Conservation (phyloP, 108 stramenopile species). For the Thalassiosira profunda region DNA sequence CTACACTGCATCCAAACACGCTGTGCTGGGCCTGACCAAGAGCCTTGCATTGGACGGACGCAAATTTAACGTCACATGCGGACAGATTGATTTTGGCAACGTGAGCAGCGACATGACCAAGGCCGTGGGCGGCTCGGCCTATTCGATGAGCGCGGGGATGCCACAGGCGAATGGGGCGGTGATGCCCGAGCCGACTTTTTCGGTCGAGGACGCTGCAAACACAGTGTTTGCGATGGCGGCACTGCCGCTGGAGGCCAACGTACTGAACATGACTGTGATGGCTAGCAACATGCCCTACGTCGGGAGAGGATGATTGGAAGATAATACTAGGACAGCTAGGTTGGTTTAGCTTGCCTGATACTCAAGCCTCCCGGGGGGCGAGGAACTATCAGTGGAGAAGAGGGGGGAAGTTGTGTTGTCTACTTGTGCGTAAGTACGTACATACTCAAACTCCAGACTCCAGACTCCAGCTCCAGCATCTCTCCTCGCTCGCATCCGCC, state of each 20-base stretch:
- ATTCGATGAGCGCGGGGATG: conserved; percentile 52
- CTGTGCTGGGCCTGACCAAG: conserved; percentile 72
- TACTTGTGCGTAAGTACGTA: too few species aligned
- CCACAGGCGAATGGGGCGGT: conserved; percentile 68
- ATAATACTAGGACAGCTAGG: too few species aligned
- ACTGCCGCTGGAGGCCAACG: conserved; percentile 70
- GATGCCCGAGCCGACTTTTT: conserved; percentile 58
- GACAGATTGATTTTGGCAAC: conserved; percentile 84
- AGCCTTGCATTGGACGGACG: conserved; percentile 80
- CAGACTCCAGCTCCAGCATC: too few species aligned
- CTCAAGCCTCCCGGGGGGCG: too few species aligned
- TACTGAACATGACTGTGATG: conserved; percentile 81
- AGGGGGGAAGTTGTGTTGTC: too few species aligned
- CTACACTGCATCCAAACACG: conserved; percentile 85
- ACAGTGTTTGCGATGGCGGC: conserved; percentile 74
- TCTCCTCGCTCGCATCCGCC: too few species aligned
- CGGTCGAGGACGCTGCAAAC: conserved; percentile 71
- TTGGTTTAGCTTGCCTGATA: too few species aligned
- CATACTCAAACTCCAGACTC: too few species aligned
- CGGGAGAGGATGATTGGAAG: conserved; percentile 72
- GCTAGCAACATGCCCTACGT: conserved; percentile 75
- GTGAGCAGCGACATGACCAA: conserved; percentile 58
- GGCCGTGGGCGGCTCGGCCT: conserved; percentile 11
- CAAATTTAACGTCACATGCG: conserved; percentile 54
- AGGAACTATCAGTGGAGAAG: too few species aligned